Conservation (phyloP, 2,329 filamentous ascomycete species). For the Nannizziopsis arthrosporioides region DNA sequence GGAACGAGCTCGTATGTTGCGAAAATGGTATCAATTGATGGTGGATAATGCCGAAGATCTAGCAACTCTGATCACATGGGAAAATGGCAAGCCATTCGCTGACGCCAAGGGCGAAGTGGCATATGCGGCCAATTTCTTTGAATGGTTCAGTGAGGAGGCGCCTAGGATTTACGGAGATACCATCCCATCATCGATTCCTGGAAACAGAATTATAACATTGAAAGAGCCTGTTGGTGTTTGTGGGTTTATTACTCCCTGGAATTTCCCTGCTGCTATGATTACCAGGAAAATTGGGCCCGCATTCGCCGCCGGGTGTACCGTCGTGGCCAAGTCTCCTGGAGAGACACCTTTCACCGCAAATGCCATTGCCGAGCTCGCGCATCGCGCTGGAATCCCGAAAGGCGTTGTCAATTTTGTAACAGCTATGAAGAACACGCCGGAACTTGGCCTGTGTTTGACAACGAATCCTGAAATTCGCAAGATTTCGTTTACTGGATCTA, state of each 20-base stretch:
- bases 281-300: conserved; percentile 44
- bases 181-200: conserved; percentile 47
- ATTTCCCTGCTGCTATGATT: conserved; percentile 48
- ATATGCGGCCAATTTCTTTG: conserved; percentile 50
- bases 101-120: conserved; percentile 49
- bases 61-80: conserved; percentile 54
- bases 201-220: conserved; percentile 51
- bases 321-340: conserved; percentile 79
- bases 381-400: conserved; percentile 76
- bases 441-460: conserved; percentile 66
- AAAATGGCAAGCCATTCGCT: conserved; percentile 56
- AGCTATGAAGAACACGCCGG: conserved; percentile 62
- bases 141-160: conserved; percentile 55
- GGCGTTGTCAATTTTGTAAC: conserved; percentile 88
- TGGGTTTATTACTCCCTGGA: conserved; percentile 57
- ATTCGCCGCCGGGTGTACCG: conserved; percentile 87
- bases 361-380: conserved; percentile 73
- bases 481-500: conserved; percentile 80
- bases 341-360: conserved; percentile 89
- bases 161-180: conserved; percentile 48
- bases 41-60: conserved; percentile 55
- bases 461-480: conserved; percentile 69
- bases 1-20: conserved; percentile 49
- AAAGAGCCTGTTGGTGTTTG: conserved; percentile 58
- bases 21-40: conserved; percentile 58